phyloP scores from a whole-genome alignment of 495 filamentous ascomycete genomes.

The Penicillium silybi region DNA sequence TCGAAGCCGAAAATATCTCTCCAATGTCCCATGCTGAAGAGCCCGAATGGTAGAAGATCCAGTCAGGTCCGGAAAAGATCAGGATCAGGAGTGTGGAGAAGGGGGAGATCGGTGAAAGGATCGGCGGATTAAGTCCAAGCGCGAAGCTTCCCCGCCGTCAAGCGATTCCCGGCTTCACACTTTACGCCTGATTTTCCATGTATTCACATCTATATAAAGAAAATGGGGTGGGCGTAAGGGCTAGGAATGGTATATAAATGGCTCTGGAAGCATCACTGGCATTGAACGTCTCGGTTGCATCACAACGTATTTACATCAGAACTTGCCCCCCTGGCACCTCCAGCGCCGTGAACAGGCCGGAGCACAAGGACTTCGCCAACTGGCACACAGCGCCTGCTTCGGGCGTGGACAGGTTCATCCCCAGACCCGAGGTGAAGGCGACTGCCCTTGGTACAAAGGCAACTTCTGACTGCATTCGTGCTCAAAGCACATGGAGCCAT shows the following conservation, averaged over 20 bases:
- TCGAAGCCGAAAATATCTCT: constrained; percentile 29
- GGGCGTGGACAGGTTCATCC: constrained; percentile 15
- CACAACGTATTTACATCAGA: constrained; percentile 45
- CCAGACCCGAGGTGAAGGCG: constrained; percentile 23
- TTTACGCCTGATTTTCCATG: background rate
- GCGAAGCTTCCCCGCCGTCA: constrained; percentile 3
- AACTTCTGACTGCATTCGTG: constrained; percentile 30
- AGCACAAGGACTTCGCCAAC: constrained; percentile 17
- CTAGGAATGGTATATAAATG: background rate
- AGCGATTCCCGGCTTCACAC: background rate
- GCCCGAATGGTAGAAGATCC: background rate
- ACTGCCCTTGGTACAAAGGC: constrained; percentile 22
- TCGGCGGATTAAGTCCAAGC: constrained; percentile 8
- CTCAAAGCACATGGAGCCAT: constrained; percentile 33
- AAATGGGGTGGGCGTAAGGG: background rate
- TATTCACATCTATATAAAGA: background rate
- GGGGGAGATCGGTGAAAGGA: background rate
- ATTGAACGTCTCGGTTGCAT: constrained; percentile 30
- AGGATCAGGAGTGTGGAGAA: background rate
- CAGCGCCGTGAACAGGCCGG: constrained; percentile 6
- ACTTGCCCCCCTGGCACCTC: constrained; percentile 20
- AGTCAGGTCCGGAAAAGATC: background rate
- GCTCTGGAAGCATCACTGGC: constrained; percentile 33
- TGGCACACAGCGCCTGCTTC: constrained; percentile 17
- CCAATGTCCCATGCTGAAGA: constrained; percentile 35